Conservation (phyloP, 1,284 basidiomycete species). For the Anthracocystis walkeri region DNA sequence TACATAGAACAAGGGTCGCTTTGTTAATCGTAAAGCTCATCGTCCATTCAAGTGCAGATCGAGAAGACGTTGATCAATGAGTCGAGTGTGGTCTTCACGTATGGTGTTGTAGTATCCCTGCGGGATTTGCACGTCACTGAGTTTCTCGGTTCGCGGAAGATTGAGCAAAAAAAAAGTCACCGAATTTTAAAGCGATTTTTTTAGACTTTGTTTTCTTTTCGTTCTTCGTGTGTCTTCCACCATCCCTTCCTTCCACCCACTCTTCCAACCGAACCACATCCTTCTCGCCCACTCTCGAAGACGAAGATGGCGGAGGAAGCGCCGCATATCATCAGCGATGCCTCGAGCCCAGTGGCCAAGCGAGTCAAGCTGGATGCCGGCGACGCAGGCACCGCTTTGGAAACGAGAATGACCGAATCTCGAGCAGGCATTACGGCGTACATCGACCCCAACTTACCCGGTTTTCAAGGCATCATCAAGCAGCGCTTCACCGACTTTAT, state of each 20-base stretch:
- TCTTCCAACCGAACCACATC: not conserved
- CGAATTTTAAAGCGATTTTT: conserved; percentile 1
- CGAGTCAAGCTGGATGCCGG: conserved; percentile 19
- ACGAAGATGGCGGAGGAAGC: not conserved
- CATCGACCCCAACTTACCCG: conserved; percentile 47
- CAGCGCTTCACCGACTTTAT: conserved; percentile 66
- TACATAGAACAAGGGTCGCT: not conserved
- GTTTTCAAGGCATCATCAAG: conserved; percentile 66
- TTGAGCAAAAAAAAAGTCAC: conserved; percentile 3
- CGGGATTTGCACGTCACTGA: too few species aligned
- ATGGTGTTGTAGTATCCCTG: too few species aligned
- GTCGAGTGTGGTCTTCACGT: too few species aligned
- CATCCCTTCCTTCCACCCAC: not conserved
- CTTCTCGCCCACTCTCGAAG: not conserved
- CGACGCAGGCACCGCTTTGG: not conserved
- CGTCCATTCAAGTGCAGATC: too few species aligned
- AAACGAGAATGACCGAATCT: conserved; percentile 44
- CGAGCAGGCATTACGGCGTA: conserved; percentile 57
- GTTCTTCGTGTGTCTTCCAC: too few species aligned
- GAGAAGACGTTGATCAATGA: too few species aligned
- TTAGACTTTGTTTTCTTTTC: not conserved
- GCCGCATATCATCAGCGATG: not conserved
- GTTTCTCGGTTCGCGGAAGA: conserved; percentile 5
- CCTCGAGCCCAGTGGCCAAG: conserved; percentile 19
- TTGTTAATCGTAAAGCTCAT: not conserved